Base-by-base conservation (phyloP, 352 stramenopile species). In the Phytophthora pseudosyringae region DNA sequence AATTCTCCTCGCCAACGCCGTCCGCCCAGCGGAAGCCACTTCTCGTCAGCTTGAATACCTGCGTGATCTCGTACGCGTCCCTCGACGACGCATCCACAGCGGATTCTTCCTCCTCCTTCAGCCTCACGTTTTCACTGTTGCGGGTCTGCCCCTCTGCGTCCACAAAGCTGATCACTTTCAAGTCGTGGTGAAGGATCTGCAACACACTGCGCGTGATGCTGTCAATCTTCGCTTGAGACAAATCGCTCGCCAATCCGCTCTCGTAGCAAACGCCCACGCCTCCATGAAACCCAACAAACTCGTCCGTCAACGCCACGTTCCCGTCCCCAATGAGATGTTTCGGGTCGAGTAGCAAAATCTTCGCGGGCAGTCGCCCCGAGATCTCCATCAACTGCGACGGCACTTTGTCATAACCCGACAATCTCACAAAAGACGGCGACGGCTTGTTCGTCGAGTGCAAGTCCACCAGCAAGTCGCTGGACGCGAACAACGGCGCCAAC, bases 361-460 rank as follows among this genome's bases (percentile, higher is more conserved):
- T 56, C 48, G 77, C 81, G 33, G 83, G 82, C 26, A 89, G 51
- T 0, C 73, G 73, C 29, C 58, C 57, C 8, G 66, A 75, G n/a
- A 90, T 53, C 16, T 60, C 56, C 58, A 69, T 46, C 32, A 78
- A 36, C 9, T 50, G 33, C 3, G 28, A n/a, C 15, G 73, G 65
- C 21, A 89, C 62, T 5, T 50, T 58, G 7, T 67, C 13, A 53
- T 76, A 59, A 4, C 83, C 85, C 1, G 81, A 79, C 26, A 94
- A 50, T 36, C 82, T 80, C 32, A 91, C 64, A 38, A 94, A 94
- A 9, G 83, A 83, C 21, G 60, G 59, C 4, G 85, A 92, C 26
- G 81, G 79, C 41, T 90, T 89, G 68, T 94, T 94, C 18, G 85
- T 91, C 68, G 85, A 90, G 60, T 94, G 85, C 39, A 92, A 54